phyloP scores from a whole-genome alignment of 257 asterid species.

The Penstemon eatonii region DNA sequence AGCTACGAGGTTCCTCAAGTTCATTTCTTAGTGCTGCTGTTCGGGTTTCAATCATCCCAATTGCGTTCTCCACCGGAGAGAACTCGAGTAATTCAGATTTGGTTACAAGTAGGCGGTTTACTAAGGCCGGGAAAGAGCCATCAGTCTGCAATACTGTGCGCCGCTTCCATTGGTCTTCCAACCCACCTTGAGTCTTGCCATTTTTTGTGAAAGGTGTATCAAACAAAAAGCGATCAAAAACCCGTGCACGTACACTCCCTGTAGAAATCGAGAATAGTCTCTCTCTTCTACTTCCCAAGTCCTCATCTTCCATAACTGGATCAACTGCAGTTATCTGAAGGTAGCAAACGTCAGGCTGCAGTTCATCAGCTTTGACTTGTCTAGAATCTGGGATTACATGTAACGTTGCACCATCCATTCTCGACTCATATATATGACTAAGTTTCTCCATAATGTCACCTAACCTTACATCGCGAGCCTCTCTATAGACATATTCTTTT shows the following conservation, averaged over 20 bases:
- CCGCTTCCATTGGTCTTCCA: conserved; percentile 98
- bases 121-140: conserved; percentile 96
- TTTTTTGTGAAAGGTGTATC: conserved; percentile 98
- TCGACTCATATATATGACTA: conserved; percentile 95
- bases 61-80: conserved; percentile 98
- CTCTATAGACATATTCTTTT: conserved; percentile 89
- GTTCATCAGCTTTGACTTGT: conserved; percentile 91
- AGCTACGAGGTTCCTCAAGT: conserved; percentile 97
- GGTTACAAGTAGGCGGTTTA: conserved; percentile 74
- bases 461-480: conserved; percentile 93
- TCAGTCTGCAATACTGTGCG: conserved; percentile 92
- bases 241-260: conserved; percentile 95
- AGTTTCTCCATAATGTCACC: conserved; percentile 99
- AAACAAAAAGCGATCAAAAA: conserved; percentile 84
- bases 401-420: conserved; percentile 85
- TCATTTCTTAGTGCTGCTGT: conserved; percentile 94
- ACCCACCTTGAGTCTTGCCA: conserved; percentile 97
- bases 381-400: conserved; percentile 97
- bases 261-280: conserved; percentile 88
- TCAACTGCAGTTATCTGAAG: conserved; percentile 99
- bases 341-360: conserved; percentile 88
- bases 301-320: conserved; percentile 98
- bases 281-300: conserved; percentile 95
- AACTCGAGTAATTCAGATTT: conserved; percentile 94
- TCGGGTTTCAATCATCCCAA: conserved; percentile 98